phyloP scores from a whole-genome alignment of 2,329 filamentous ascomycete species.

The Aspergillus sp. region DNA sequence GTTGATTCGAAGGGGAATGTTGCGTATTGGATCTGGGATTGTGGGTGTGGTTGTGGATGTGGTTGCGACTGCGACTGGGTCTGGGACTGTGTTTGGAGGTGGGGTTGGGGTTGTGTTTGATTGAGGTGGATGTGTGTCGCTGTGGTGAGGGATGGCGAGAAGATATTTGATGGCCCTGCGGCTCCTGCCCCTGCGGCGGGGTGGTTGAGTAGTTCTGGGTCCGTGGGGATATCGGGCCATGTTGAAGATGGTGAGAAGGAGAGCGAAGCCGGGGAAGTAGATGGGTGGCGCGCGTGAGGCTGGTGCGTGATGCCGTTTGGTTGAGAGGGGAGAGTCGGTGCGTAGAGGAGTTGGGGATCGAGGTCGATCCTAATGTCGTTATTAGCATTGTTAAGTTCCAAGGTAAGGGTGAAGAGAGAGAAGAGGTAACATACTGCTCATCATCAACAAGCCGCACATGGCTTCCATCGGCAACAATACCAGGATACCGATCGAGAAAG shows the following conservation, averaged over 20 bases:
- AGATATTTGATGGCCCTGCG: slow-evolving; percentile 28
- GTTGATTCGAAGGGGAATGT: slow-evolving; percentile 39
- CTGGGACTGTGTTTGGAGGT: slow-evolving; percentile 22
- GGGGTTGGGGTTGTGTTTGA: slow-evolving; percentile 31
- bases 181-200: not conserved
- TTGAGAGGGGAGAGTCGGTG: slow-evolving; percentile 15
- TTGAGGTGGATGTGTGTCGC: not conserved
- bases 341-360: slow-evolving; percentile 19
- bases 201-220: slow-evolving; percentile 6
- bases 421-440: slow-evolving; percentile 39
- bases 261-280: slow-evolving; percentile 11
- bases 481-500: slow-evolving; percentile 81
- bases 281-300: slow-evolving; percentile 8
- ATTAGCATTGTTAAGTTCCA: not conserved
- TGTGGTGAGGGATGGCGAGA: slow-evolving; percentile 38
- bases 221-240: slow-evolving; percentile 17
- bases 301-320: slow-evolving; percentile 6
- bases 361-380: slow-evolving; percentile 14
- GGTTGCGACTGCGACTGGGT: not conserved
- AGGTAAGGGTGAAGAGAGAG: not conserved
- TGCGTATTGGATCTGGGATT: slow-evolving; percentile 28
- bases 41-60: slow-evolving; percentile 26
- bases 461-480: slow-evolving; percentile 69
- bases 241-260: slow-evolving; percentile 22
- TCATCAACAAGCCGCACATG: slow-evolving; percentile 71